Percentiles rank a stretch among this genome's conserved stretches.
phyloP scores from a whole-genome alignment of 371 early-diverging fungal genomes.

The Mucor mucedo region DNA sequence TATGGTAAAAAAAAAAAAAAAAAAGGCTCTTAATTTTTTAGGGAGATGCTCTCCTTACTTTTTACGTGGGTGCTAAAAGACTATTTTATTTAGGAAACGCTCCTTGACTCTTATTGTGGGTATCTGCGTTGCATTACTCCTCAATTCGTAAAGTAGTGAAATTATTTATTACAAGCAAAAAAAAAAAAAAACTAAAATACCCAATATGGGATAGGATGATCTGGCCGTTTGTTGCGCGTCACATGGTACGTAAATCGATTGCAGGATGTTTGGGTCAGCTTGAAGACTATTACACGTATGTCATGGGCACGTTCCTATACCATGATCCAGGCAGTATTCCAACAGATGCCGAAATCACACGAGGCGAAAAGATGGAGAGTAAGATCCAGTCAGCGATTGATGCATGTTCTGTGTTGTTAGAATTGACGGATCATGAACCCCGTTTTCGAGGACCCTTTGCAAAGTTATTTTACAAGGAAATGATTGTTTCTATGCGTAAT shows the following conservation, averaged over 20 bases:
- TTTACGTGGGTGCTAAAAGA: not conserved
- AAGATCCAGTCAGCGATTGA: conserved; percentile 46
- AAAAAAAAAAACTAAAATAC: not conserved
- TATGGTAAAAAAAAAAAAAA: conserved; percentile 39
- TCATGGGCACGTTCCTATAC: conserved; percentile 49
- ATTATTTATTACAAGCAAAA: not conserved
- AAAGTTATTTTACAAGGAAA: conserved; percentile 57
- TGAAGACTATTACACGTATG: conserved; percentile 50
- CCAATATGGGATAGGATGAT: conserved; percentile 35
- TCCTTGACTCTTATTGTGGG: conserved; percentile 61
- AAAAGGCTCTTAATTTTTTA: not conserved
- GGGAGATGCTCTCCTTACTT: conserved; percentile 2
- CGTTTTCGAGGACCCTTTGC: conserved; percentile 66
- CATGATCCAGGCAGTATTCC: conserved; percentile 30
- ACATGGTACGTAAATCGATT: conserved; percentile 58
- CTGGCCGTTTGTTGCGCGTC: conserved; percentile 69
- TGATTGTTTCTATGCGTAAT: conserved; percentile 59
- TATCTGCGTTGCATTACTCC: conserved; percentile 53
- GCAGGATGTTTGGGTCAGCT: conserved; percentile 43
- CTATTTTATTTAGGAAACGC: conserved; percentile 45
- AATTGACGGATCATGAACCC: conserved; percentile 63
- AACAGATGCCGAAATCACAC: conserved; percentile 37
- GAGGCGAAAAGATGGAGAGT: conserved; percentile 45
- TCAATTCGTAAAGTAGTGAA: conserved; percentile 47
- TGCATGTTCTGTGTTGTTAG: conserved; percentile 51